Percentiles rank a stretch among this genome's conserved stretches.
These are phyloP conservation scores for Stylosanthes scabra DNA, from an alignment of 331 rosid species.

Conservation along the genomic window DNA sequence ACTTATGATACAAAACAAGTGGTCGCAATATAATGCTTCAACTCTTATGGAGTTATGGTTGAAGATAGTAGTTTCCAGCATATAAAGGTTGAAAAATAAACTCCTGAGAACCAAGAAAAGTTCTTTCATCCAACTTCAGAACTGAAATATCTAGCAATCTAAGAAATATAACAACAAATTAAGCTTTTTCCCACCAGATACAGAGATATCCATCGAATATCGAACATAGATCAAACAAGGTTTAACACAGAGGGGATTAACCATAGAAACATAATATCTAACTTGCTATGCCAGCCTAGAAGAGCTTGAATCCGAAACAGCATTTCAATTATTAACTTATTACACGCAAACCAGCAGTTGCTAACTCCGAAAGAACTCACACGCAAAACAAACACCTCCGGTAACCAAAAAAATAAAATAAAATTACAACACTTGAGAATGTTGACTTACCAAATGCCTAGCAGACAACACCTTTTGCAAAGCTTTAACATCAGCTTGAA, in stretches of 20 bases:
- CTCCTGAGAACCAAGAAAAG: background rate
- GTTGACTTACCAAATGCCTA: constrained; percentile 77
- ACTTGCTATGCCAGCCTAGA: background rate
- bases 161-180: background rate
- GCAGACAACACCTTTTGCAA: constrained; percentile 85
- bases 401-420: too few relatives aligned
- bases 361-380: background rate
- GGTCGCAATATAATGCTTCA: background rate
- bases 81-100: constrained; percentile 11
- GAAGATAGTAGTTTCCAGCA: background rate
- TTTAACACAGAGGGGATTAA: background rate
- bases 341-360: background rate
- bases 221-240: background rate
- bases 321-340: background rate
- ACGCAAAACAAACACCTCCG: background rate
- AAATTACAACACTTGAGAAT: constrained; percentile 18
- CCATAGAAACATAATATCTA: background rate
- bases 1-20: background rate
- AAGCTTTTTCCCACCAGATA: background rate
- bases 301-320: background rate
- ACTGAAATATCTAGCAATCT: background rate
- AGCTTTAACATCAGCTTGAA: constrained; percentile 98
- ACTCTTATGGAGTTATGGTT: background rate
- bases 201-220: background rate
- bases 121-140: background rate